These are phyloP conservation scores for Stemphylium lycopersici DNA, from an alignment of 2,329 filamentous ascomycete species.

Conservation along the genomic window DNA sequence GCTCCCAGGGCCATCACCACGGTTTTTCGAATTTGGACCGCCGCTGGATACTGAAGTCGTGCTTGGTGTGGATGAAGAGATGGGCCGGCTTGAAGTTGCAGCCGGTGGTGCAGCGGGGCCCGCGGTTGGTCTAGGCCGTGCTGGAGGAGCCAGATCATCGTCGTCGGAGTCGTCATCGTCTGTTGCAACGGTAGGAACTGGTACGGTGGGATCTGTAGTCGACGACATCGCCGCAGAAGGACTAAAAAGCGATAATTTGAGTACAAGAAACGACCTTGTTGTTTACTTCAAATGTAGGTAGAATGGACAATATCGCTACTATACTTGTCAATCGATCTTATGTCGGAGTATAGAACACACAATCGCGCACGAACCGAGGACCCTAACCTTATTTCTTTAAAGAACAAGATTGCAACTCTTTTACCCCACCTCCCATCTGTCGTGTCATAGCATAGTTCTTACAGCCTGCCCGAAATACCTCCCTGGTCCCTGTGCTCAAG, in stretches of 20 bases:
- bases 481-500: slow-evolving; percentile 1
- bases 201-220: no score
- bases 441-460: not conserved
- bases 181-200: no score
- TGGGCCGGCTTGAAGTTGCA: no score
- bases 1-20: no score
- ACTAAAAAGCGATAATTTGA: not conserved
- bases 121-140: no score
- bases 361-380: not conserved
- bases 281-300: not conserved
- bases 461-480: not conserved
- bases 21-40: no score
- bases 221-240: not conserved
- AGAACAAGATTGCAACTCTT: not conserved
- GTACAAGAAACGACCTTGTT: not conserved
- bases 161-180: no score
- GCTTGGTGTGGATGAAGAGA: no score
- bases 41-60: no score
- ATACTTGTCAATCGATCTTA: not conserved
- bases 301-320: not conserved
- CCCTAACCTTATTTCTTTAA: not conserved
- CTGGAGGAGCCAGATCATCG: no score
- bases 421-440: not conserved
- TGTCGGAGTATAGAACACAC: not conserved
- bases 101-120: no score